Conservation (phyloP, 129 eudicot species). For the Calendula officinalis region DNA sequence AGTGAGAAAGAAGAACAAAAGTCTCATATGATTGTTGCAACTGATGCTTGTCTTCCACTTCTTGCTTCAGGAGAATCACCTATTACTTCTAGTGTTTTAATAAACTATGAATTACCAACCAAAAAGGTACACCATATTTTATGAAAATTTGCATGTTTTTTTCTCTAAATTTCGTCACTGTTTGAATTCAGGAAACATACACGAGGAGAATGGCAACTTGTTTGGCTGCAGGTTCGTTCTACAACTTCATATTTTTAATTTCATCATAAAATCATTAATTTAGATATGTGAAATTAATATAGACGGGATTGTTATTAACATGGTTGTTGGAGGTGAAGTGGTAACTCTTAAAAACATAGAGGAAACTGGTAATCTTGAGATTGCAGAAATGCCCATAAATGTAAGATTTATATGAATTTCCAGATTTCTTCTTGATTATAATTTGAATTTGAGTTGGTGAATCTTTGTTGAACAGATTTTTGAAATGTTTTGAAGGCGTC, state of each 20-base stretch:
- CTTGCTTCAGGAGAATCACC: constrained; percentile 73
- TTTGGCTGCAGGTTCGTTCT: constrained; percentile 78
- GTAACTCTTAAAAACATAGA: constrained; percentile 82
- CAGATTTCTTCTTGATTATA: neutral
- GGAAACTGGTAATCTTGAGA: constrained; percentile 73
- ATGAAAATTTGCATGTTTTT: neutral
- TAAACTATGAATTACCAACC: constrained; percentile 79
- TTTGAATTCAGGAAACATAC: constrained; percentile 69
- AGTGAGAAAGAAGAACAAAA: constrained; percentile 50
- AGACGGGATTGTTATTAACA: constrained; percentile 96
- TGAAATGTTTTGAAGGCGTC: constrained; percentile 71
- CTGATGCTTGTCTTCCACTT: constrained; percentile 92
- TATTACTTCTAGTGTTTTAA: constrained; percentile 63
- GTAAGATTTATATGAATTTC: constrained; percentile 39
- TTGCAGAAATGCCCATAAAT: constrained; percentile 94
- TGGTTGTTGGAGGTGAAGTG: constrained; percentile 99
- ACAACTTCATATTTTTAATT: neutral
- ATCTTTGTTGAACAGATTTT: constrained; percentile 53
- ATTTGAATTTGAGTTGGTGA: constrained; percentile 11
- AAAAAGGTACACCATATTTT: constrained; percentile 58
- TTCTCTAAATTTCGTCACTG: constrained; percentile 14
- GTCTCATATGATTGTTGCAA: constrained; percentile 74
- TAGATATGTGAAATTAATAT: constrained; percentile 13
- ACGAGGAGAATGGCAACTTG: constrained; percentile 83
- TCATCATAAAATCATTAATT: neutral